Evolutionary conservation across 2,329 filamentous ascomycete genomes (phyloP).

Genomic region (Amylocarpus encephaloides): DNA sequence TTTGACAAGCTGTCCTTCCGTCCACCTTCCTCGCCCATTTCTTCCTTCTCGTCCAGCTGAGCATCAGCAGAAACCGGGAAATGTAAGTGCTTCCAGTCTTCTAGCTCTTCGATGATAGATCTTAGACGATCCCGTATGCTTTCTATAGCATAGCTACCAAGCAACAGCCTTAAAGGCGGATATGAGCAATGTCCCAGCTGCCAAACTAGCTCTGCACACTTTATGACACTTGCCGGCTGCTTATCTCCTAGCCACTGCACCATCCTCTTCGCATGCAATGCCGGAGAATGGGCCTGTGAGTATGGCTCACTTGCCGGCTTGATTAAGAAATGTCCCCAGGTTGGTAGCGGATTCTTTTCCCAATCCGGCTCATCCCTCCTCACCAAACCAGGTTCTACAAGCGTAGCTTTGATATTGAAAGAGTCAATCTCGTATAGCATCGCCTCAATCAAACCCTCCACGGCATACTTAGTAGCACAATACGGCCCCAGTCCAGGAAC

Average conservation of each 20-base stretch:
- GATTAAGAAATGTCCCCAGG: conserved; percentile 88
- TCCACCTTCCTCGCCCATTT: conserved; percentile 28
- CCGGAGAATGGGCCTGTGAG: conserved; percentile 67
- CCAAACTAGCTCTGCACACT: conserved; percentile 91
- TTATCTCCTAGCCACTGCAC: conserved; percentile 91
- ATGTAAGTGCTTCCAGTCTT: conserved; percentile 86
- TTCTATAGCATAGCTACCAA: conserved; percentile 92
- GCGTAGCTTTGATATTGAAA: conserved; percentile 88
- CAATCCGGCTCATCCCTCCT: conserved; percentile 72
- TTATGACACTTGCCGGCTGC: conserved; percentile 87
- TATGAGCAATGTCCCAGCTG: conserved; percentile 92
- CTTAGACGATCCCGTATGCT: conserved; percentile 85
- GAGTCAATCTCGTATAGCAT: conserved; percentile 92
- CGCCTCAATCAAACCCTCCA: conserved; percentile 90
- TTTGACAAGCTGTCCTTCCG: conserved; percentile 17
- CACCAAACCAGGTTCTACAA: conserved; percentile 87
- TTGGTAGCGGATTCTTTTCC: conserved; percentile 51
- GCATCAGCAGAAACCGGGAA: conserved; percentile 47
- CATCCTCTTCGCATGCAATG: conserved; percentile 83
- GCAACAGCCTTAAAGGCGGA: conserved; percentile 76
- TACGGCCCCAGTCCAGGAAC: conserved; percentile 91
- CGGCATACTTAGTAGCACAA: conserved; percentile 94
- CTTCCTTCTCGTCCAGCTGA: conserved; percentile 33
- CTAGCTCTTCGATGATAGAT: conserved; percentile 89
- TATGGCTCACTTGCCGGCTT: conserved; percentile 82